Conservation (phyloP, 441 rosid species). For the Pelargonium exstipulatum region DNA sequence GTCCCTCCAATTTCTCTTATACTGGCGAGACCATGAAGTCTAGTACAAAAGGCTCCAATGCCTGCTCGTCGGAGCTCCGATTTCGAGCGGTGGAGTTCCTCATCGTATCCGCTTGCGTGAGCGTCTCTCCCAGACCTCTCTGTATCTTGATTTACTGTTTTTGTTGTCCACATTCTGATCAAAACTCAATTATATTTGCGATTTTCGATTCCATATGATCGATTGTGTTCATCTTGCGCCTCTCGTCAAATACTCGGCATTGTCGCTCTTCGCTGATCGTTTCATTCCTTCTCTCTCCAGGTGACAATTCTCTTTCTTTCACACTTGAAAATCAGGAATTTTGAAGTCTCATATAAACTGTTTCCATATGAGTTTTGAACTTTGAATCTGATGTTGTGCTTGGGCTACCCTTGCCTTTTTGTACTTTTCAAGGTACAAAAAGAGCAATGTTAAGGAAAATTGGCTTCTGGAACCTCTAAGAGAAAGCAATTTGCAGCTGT, state of each 20-base stretch:
- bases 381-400: neutral
- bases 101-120: conserved; percentile 42
- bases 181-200: neutral
- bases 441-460: conserved; percentile 28
- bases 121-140: conserved; percentile 8
- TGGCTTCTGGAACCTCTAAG: conserved; percentile 61
- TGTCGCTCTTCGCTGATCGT: conserved; percentile 61
- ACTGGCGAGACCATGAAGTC: conserved; percentile 3
- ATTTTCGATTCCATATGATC: too few species aligned
- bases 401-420: conserved; percentile 1
- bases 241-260: conserved; percentile 57
- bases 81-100: conserved; percentile 37
- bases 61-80: conserved; percentile 20
- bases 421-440: conserved; percentile 31
- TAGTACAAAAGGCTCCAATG: neutral
- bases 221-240: too few species aligned
- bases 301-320: conserved; percentile 20
- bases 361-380: too few species aligned
- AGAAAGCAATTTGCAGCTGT: conserved; percentile 69
- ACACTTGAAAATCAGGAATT: neutral
- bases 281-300: conserved; percentile 45
- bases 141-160: neutral
- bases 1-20: conserved; percentile 1
- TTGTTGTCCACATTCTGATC: too few species aligned
- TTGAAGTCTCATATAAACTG: too few species aligned